Conservation (phyloP, 2,329 filamentous ascomycete genomes). For the Tricladium varicosporioides region DNA sequence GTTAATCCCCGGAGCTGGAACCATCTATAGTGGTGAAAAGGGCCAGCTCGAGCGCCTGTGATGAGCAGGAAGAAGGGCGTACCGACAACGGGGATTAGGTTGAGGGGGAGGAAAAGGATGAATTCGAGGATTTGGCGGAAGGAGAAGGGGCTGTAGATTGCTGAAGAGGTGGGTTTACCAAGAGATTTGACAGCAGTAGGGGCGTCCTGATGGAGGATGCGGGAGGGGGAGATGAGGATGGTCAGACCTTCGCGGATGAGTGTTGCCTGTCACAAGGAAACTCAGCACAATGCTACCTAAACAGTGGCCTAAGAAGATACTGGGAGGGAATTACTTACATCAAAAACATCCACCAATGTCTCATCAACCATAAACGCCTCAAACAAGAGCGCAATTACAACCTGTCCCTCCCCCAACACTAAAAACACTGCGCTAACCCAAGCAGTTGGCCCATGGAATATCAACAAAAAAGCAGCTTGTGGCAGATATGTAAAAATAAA, state of each 20-base stretch:
- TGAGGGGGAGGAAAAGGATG: constrained; percentile 74
- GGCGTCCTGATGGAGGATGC: constrained; percentile 65
- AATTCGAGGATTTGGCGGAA: constrained; percentile 88
- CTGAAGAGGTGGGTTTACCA: constrained; percentile 73
- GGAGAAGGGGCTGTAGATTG: constrained; percentile 85
- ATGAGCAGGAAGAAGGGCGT: constrained; percentile 83
- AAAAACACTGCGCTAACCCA: constrained; percentile 87
- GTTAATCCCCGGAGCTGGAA: constrained; percentile 75
- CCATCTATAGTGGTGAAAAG: constrained; percentile 87
- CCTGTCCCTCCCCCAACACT: constrained; percentile 69
- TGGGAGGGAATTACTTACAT: constrained; percentile 46
- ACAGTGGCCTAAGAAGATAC: not conserved
- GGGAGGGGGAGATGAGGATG: constrained; percentile 64
- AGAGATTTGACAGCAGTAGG: constrained; percentile 75
- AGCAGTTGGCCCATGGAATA: constrained; percentile 86
- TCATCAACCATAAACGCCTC: constrained; percentile 82
- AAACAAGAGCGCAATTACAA: constrained; percentile 50
- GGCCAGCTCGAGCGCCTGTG: constrained; percentile 83
- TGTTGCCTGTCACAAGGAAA: constrained; percentile 45
- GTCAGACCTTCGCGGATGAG: constrained; percentile 72
- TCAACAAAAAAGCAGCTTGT: constrained; percentile 81
- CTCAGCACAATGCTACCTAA: not conserved
- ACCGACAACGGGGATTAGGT: constrained; percentile 81
- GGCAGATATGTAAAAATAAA: constrained; percentile 88
- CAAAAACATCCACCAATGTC: constrained; percentile 77